Base-by-base conservation (phyloP, 768 basidiomycete genomes). In the Candolleomyces efflorescens region DNA sequence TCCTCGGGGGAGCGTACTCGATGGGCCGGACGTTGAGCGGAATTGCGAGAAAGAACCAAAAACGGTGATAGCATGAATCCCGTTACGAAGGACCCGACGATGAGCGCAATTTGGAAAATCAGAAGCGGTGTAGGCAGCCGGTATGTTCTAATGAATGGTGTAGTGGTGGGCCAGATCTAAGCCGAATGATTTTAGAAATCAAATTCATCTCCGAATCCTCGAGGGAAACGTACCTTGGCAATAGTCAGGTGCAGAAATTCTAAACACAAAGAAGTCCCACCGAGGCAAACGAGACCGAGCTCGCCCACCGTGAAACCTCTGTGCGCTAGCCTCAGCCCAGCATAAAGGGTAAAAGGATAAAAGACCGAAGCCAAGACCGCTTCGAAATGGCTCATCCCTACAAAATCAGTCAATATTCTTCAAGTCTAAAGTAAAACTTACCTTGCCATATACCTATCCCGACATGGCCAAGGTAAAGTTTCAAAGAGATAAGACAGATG, bases 291-390 rank as follows among this genome's bases (percentile, higher is more conserved):
- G 23, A 98, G 73, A 23, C 88, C 89, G 17, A 98, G 80, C 69
- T 99, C 97, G 32, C 97, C 97, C 1, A 99, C 81, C 0, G 95
- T 98, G 72, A 98, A 95, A 11, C 91, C 92, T n/a, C 90, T 83
- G 64, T 97, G 90, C 3, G 94, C 95, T 45, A 99, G 79, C 22
- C 97, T 83, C 43, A 97, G 80, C 43, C 90, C 90, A 48, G 90
- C 78, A 70, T 98, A 99, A 47, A 98, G 76, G 52, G 92, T 85
- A 67, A 94, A 89, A 68, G 98, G 97, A 69, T 89, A 97, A 73
- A 95, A 93, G 44, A 90, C 67, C 1, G 92, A 85, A 37, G 82
- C 81, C 22, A 89, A 74, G 13, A 82, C 72, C 55, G 91, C 78
- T 64, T 98, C 95, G 56, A 90, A 83, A 60, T 82, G 78, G 59